phyloP scores from a whole-genome alignment of 2,329 filamentous ascomycete species.

The Achaetomium macrosporum region DNA sequence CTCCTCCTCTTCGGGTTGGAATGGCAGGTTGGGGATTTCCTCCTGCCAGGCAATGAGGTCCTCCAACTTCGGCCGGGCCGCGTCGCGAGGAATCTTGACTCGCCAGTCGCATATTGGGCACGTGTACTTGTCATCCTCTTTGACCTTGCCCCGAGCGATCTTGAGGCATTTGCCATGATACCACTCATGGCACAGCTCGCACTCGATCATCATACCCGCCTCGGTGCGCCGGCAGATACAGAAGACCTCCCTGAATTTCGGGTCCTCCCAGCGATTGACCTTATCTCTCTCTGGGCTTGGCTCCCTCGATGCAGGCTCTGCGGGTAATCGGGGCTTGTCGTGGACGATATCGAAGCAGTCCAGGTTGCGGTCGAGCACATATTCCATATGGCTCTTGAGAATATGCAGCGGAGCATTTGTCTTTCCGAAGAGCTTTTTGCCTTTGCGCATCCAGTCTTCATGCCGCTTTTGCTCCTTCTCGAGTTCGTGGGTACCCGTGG shows the following conservation, averaged over 20 bases:
- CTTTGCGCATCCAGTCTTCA: conserved; percentile 98
- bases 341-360: conserved; percentile 83
- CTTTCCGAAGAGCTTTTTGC: conserved; percentile 96
- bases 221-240: conserved; percentile 93
- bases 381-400: conserved; percentile 87
- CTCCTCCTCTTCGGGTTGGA: conserved; percentile 93
- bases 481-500: conserved; percentile 81
- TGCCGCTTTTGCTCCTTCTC: conserved; percentile 92
- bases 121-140: conserved; percentile 97
- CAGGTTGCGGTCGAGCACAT: conserved; percentile 81
- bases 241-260: conserved; percentile 72
- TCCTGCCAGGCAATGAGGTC: conserved; percentile 79
- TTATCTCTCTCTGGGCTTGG: conserved; percentile 50
- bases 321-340: conserved; percentile 82
- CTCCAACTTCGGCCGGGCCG: conserved; percentile 89
- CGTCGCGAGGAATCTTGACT: conserved; percentile 93
- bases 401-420: conserved; percentile 97
- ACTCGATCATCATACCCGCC: conserved; percentile 99
- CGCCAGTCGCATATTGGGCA: conserved; percentile 98
- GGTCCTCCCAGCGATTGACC: conserved; percentile 53
- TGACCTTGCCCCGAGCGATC: conserved; percentile 94
- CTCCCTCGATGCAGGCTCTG: conserved; percentile 86
- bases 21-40: conserved; percentile 74
- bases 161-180: conserved; percentile 98
- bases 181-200: conserved; percentile 97